A percentile compares a stretch with the other conserved stretches of the same genome.
phyloP scores from a whole-genome alignment of 345 rosid species.

The Acer campestre region DNA sequence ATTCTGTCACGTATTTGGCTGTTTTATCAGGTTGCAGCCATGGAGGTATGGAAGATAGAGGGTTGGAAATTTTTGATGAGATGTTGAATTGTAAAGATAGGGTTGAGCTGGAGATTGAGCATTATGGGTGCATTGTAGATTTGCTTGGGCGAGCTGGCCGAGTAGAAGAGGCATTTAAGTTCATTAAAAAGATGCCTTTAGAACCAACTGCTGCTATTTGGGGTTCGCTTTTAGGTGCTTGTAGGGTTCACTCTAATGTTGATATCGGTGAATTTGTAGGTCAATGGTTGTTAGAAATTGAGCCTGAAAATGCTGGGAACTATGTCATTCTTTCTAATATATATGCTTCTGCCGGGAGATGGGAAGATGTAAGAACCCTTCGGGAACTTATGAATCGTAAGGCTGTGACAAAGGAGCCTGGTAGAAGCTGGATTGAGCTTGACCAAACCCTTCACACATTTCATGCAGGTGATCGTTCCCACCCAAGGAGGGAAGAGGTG shows the following conservation, averaged over 20 bases:
- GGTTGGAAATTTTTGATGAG: conserved; percentile 57
- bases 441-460: conserved; percentile 73
- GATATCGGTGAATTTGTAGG: conserved; percentile 75
- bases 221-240: conserved; percentile 85
- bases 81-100: conserved; percentile 51
- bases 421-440: conserved; percentile 82
- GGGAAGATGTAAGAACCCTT: conserved; percentile 73
- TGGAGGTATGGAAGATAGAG: conserved; percentile 79
- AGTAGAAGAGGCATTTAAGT: conserved; percentile 64
- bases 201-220: conserved; percentile 79
- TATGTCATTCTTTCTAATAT: conserved; percentile 81
- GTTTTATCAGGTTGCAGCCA: conserved; percentile 95
- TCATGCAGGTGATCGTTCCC: conserved; percentile 75
- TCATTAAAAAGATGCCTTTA: conserved; percentile 64
- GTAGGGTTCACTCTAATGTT: conserved; percentile 72
- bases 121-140: conserved; percentile 86
- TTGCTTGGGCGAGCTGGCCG: conserved; percentile 89
- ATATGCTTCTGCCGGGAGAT: conserved; percentile 81
- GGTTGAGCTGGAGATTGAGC: conserved; percentile 61
- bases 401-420: conserved; percentile 82
- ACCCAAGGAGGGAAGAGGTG: conserved; percentile 78
- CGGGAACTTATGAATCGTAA: conserved; percentile 72
- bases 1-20: conserved; percentile 70
- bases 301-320: conserved; percentile 87
- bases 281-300: conserved; percentile 55